Conservation (phyloP, 1,284 basidiomycete species). For the Malassezia pachydermatis region DNA sequence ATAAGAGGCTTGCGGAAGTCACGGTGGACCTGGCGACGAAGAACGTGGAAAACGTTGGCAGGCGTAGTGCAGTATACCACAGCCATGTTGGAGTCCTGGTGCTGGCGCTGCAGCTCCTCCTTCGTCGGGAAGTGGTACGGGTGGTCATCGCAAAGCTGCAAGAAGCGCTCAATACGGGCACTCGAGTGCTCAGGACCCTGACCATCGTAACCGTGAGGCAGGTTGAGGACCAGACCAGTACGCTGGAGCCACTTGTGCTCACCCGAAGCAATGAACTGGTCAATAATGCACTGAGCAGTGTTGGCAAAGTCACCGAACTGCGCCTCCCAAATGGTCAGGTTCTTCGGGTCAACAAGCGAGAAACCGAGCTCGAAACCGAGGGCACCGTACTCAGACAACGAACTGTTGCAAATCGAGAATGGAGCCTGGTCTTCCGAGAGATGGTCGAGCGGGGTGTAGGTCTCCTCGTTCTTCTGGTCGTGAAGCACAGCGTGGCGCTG, state of each 20-base stretch:
- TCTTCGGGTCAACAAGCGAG: conserved; percentile 88
- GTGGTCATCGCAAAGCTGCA: conserved; percentile 96
- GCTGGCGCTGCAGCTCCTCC: conserved; percentile 84
- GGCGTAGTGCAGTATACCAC: conserved; percentile 76
- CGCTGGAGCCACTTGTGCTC: conserved; percentile 98
- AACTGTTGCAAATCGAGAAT: conserved; percentile 94
- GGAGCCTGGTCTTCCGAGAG: conserved; percentile 75
- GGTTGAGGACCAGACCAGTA: conserved; percentile 76
- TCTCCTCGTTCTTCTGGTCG: conserved; percentile 84
- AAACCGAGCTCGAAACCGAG: conserved; percentile 98
- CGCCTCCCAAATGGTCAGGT: conserved; percentile 91
- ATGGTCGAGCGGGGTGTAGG: conserved; percentile 81
- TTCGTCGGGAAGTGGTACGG: conserved; percentile 78
- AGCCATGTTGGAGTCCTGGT: conserved; percentile 99
- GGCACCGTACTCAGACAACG: conserved; percentile 85
- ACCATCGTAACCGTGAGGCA: conserved; percentile 90
- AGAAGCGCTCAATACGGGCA: conserved; percentile 87
- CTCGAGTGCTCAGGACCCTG: conserved; percentile 98
- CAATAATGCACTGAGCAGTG: conserved; percentile 86
- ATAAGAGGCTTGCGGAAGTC: conserved; percentile 53
- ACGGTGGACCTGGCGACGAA: conserved; percentile 47
- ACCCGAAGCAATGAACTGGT: conserved; percentile 95
- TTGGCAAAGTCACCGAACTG: conserved; percentile 86
- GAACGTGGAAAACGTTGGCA: conserved; percentile 48
- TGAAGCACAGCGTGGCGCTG: conserved; percentile 95